A percentile compares a stretch with the other conserved stretches of the same genome.
phyloP scores from a whole-genome alignment of 805 yeast genomes.

The Candida ficus region DNA sequence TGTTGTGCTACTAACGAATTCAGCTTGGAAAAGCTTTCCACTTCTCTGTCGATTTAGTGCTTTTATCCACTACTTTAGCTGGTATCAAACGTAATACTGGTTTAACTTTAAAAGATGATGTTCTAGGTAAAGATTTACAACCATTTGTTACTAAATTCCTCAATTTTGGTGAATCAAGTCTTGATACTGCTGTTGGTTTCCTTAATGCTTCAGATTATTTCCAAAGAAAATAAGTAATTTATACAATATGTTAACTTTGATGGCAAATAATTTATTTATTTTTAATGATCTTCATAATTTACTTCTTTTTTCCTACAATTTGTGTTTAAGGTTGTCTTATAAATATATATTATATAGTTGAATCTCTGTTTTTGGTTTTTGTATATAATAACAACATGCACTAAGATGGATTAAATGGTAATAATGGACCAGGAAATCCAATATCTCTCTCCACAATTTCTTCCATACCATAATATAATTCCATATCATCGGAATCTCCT shows the following conservation, averaged over 20 bases:
- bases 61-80: constrained; percentile 63
- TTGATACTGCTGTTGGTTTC: constrained; percentile 65
- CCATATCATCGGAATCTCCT: constrained; percentile 3
- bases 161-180: constrained; percentile 78
- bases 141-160: constrained; percentile 61
- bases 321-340: neutral
- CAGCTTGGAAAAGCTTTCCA: constrained; percentile 54
- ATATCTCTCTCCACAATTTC: constrained; percentile 4
- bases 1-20: neutral
- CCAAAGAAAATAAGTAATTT: constrained; percentile 50
- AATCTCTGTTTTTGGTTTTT: too few species aligned
- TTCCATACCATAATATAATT: constrained; percentile 8
- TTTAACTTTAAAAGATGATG: constrained; percentile 49
- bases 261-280: too few species aligned
- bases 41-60: constrained; percentile 50
- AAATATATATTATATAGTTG: neutral
- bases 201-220: constrained; percentile 74
- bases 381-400: too few species aligned
- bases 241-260: too few species aligned
- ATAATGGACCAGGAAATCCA: constrained; percentile 7
- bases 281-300: neutral
- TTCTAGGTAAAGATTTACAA: constrained; percentile 39
- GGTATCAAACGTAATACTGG: constrained; percentile 75
- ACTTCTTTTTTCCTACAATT: neutral
- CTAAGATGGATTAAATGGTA: constrained; percentile 8